Conservation (phyloP, 2,329 filamentous ascomycete genomes). For the Zymoseptoria brevis region DNA sequence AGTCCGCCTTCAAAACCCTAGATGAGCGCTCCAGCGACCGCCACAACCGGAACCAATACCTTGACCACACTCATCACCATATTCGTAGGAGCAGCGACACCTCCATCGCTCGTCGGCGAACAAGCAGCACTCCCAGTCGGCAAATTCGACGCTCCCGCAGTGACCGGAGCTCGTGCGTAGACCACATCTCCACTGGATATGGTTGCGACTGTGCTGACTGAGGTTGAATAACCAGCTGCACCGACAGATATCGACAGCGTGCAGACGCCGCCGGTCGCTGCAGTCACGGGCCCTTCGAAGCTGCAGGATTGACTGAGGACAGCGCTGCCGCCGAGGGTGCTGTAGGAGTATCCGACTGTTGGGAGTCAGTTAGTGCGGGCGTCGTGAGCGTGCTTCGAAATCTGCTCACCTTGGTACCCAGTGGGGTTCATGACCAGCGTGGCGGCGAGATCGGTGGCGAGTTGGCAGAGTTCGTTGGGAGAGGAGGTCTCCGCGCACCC, state of each 20-base stretch:
- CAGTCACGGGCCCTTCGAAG: not conserved
- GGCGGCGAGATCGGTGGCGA: not conserved
- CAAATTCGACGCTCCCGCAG: not conserved
- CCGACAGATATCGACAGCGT: not conserved
- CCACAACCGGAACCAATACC: not conserved
- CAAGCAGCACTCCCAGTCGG: not conserved
- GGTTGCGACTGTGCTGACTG: not conserved
- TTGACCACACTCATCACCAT: not conserved
- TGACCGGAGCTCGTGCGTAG: not conserved
- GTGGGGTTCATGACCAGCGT: not conserved
- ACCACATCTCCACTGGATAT: not conserved
- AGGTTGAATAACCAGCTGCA: not conserved
- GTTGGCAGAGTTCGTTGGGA: not conserved
- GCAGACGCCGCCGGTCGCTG: not conserved
- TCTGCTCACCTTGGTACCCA: not conserved
- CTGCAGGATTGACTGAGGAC: not conserved
- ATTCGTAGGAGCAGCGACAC: not conserved
- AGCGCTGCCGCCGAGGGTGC: not conserved
- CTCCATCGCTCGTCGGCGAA: not conserved
- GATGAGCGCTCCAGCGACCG: not conserved
- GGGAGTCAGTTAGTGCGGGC: not conserved
- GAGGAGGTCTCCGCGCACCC: not conserved
- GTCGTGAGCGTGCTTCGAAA: not conserved
- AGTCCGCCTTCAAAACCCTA: not conserved
- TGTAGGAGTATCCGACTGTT: not conserved